Conservation (phyloP, 176 grass and related monocot species). For the Bromus sterilis region DNA sequence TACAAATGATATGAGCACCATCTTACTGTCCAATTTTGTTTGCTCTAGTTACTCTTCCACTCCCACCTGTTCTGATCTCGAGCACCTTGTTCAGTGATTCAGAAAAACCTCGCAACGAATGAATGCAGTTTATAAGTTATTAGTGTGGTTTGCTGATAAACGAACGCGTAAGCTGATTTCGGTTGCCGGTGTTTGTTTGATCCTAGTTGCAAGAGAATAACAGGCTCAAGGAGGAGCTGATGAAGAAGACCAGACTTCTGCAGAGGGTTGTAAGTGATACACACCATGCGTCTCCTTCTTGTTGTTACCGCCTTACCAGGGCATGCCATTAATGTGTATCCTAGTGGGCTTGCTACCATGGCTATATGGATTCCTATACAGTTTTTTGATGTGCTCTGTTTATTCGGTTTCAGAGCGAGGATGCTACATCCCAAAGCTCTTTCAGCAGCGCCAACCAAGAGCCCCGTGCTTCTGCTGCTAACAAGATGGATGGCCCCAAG, state of each 20-base stretch:
- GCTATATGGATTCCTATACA: not conserved
- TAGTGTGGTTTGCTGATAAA: too few species aligned
- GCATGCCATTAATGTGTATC: too few species aligned
- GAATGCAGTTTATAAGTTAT: too few species aligned
- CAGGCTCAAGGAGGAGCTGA: conserved; percentile 69
- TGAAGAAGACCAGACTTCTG: conserved; percentile 50
- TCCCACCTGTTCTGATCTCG: too few species aligned
- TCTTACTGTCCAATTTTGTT: too few species aligned
- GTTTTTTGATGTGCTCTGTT: not conserved
- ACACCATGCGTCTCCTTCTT: too few species aligned
- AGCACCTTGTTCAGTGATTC: too few species aligned
- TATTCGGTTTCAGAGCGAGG: conserved; percentile 32
- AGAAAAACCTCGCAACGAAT: too few species aligned
- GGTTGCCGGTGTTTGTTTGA: not conserved
- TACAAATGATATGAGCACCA: too few species aligned
- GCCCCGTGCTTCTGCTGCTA: not conserved
- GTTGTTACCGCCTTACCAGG: not conserved
- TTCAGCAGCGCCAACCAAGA: conserved; percentile 8
- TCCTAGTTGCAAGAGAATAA: conserved; percentile 75
- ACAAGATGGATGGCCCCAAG: conserved; percentile 23
- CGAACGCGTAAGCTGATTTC: not conserved
- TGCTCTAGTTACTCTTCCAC: too few species aligned
- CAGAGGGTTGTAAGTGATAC: conserved; percentile 50
- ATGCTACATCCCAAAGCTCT: conserved; percentile 20
- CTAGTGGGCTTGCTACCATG: not conserved